Conservation (phyloP, 805 yeast species). For the Pichia pseudocactophila region DNA sequence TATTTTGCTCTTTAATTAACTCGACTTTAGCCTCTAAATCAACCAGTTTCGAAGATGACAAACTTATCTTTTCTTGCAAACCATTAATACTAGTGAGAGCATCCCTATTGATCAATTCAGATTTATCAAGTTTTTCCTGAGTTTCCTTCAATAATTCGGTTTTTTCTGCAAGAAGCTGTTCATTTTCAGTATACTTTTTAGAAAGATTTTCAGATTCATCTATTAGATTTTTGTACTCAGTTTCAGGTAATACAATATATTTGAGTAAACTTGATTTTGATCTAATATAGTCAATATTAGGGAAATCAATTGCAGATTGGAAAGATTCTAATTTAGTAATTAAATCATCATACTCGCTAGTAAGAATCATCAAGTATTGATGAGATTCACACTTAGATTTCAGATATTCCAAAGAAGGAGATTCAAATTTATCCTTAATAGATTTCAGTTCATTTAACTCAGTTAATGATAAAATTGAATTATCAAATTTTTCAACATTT, state of each 20-base stretch:
- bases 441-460: background rate
- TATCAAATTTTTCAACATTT: too few relatives aligned
- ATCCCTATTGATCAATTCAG: background rate
- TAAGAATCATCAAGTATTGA: background rate
- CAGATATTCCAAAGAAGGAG: slow-evolving; percentile 12
- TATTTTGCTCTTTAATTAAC: slow-evolving; percentile 4
- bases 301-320: slow-evolving; percentile 7
- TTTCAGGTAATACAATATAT: slow-evolving; percentile 2
- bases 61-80: background rate
- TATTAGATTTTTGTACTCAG: background rate
- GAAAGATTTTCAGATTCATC: background rate
- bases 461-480: too few relatives aligned
- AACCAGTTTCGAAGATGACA: background rate
- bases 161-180: background rate
- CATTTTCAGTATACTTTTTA: background rate
- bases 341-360: background rate
- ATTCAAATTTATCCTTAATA: slow-evolving; percentile 1
- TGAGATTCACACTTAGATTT: slow-evolving; percentile 17
- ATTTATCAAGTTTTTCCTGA: background rate
- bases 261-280: slow-evolving; percentile 12
- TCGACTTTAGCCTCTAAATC: background rate
- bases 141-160: background rate
- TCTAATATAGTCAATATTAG: slow-evolving; percentile 16
- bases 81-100: background rate
- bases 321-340: background rate